Evolutionary conservation across 495 filamentous ascomycete genomes (phyloP).

Genomic region (Hypoxylon perforatum): DNA sequence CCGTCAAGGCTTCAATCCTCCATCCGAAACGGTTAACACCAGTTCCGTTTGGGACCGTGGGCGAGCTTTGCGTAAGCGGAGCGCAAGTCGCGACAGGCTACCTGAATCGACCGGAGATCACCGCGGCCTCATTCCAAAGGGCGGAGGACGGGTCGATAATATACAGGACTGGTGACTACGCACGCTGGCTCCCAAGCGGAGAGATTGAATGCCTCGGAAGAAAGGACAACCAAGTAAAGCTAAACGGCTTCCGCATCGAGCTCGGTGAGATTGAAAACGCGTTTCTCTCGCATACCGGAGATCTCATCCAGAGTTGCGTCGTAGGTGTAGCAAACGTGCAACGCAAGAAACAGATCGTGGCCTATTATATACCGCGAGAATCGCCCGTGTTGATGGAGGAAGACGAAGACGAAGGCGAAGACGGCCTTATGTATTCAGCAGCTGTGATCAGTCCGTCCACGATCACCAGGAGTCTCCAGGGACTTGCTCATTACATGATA

Average conservation of each 20-base stretch:
- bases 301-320: no score
- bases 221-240: conserved; percentile 53
- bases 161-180: conserved; percentile 72
- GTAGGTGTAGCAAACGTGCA: no score
- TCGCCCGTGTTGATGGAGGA: no score
- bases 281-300: no score
- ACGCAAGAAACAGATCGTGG: no score
- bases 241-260: conserved; percentile 55
- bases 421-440: no score
- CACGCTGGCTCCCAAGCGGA: conserved; percentile 56
- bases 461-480: no score
- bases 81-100: conserved; percentile 64
- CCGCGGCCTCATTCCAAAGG: conserved; percentile 62
- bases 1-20: neutral
- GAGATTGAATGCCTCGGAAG: conserved; percentile 16
- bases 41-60: neutral
- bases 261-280: conserved; percentile 65
- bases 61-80: neutral
- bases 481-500: no score
- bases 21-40: neutral
- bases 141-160: conserved; percentile 28
- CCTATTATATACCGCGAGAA: no score
- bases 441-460: no score
- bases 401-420: no score
- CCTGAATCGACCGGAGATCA: conserved; percentile 72